These are phyloP conservation scores for barley (Hordeum vulgare) DNA, from an alignment of 176 grass and related monocot genomes.

Conservation along the genomic window MorexV3_pseudomolecules_assembly NC_058518.1:350374077-350374576, in stretches of 20 bases:
- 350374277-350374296: constrained; percentile 19
- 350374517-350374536: constrained; percentile 40
- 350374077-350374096: constrained; percentile 6
- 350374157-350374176: constrained; percentile 20
- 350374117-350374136: constrained; percentile 25
- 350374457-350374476: constrained; percentile 99
- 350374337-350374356: constrained; percentile 30
- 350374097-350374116: constrained; percentile 9
- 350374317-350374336: constrained; percentile 22
- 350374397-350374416: not conserved
- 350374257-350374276: constrained; percentile 26
- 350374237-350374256: constrained; percentile 15
- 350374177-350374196: constrained; percentile 30
- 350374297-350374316: constrained; percentile 9
- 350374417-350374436: constrained; percentile 20
- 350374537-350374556: constrained; percentile 28
- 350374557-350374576: not conserved
- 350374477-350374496: constrained; percentile 83
- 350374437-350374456: constrained; percentile 50
- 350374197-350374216: constrained; percentile 28
- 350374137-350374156: constrained; percentile 35
- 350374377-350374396: constrained; percentile 36
- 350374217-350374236: constrained; percentile 20
- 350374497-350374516: constrained; percentile 93
- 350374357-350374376: constrained; percentile 29